These are phyloP conservation scores for Starmerella sp. DNA, from an alignment of 805 yeast genomes.

Conservation along the genomic window DNA sequence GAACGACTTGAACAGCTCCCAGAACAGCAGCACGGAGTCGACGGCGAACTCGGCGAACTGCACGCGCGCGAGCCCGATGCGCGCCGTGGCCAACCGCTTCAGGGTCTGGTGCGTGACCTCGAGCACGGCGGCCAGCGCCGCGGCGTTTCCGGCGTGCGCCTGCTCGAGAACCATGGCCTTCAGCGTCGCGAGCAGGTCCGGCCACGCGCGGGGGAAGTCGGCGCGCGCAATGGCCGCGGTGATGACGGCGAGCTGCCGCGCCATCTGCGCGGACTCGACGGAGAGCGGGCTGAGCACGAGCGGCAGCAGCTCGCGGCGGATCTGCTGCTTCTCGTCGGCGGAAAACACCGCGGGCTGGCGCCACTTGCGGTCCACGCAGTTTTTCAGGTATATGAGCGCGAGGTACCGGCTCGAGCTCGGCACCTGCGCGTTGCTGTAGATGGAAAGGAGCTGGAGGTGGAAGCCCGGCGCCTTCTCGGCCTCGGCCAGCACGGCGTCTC, in stretches of 20 bases:
- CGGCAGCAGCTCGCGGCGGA: conserved; percentile 10
- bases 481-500: conserved; percentile 14
- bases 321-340: conserved; percentile 60
- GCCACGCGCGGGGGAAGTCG: conserved; percentile 88
- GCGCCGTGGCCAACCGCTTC: conserved; percentile 59
- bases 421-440: conserved; percentile 24
- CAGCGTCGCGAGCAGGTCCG: conserved; percentile 56
- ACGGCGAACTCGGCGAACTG: conserved; percentile 14
- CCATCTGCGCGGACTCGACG: conserved; percentile 38
- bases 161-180: conserved; percentile 6
- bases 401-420: conserved; percentile 53
- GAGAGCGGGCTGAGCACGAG: conserved; percentile 38
- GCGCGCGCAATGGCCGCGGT: conserved; percentile 64
- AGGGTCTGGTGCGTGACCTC: conserved; percentile 65
- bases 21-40: conserved; percentile 23
- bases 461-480: conserved; percentile 15
- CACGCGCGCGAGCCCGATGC: conserved; percentile 61
- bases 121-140: conserved; percentile 48
- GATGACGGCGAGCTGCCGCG: conserved; percentile 77
- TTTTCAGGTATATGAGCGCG: conserved; percentile 77
- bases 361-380: conserved; percentile 81
- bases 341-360: conserved; percentile 48
- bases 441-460: conserved; percentile 11
- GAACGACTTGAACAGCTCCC: conserved; percentile 8
- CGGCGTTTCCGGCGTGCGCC: conserved; percentile 25